Evolutionary conservation across 306 rosid species (phyloP), one percentile per base, ranked within the genome.

Genomic region (Echinosophora koreensis): DNA sequence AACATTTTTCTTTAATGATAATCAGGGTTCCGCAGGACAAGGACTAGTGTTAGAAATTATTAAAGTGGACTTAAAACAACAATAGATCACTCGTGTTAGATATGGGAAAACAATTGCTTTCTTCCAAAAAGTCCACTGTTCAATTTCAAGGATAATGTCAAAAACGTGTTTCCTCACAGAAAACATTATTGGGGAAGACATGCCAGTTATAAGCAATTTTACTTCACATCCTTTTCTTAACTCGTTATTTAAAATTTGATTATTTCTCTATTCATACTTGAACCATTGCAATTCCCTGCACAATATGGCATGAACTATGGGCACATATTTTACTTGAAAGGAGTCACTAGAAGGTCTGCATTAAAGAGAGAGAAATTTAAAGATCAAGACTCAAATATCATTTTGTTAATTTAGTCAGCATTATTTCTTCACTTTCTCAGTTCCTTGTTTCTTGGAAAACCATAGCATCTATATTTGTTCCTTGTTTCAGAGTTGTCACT

Each of bases 101-200:
- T 47, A 92, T 94, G 97, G 96, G 77, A 77, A 89, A 82, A 78
- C 83, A 88, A 7, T 44, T 88, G 81, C 22, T 81, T 72, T 83
- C 82, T 77, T 81, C 84, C 34, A 79, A 72, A 51, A 76, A 87
- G 42, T 75, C 95, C 15, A 55, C 70, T 6, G 17, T 84, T 74
- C 87, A 74, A 71, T 70, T 80, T 62, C 80, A 72, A 72, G 47
- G 74, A 81, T 27, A 74, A 41, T 32, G 88, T 84, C 60, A 90
- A 82, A 52, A 88, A 84, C 73, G 75, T 77, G 54, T 80, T 84
- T 60, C 84, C 91, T 8, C 76, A 66, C 69, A 74, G 65, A 78
- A 91, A 61, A 77, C 86, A 82, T 4, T 16, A 51, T 5, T 70
- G 81, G 66, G 72, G 85, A 76, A 85, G 73, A 69, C 81, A 60